These are phyloP conservation scores for Eucalyptus curtisii DNA, from an alignment of 345 rosid genomes.

Conservation along the genomic window DNA sequence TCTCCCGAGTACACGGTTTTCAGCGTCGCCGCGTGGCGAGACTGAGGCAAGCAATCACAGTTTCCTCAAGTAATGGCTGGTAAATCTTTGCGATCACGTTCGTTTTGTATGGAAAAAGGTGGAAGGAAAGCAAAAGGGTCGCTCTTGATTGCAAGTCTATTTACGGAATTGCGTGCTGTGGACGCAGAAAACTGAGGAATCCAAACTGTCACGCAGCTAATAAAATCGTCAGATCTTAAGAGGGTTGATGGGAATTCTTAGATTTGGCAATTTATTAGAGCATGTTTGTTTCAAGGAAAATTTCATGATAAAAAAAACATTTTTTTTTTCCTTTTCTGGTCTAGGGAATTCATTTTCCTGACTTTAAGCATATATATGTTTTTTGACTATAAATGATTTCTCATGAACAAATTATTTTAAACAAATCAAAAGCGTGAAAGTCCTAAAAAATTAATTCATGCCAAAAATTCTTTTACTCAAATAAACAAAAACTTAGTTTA, in stretches of 20 bases:
- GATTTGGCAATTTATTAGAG: background rate
- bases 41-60: background rate
- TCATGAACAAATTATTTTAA: no score
- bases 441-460: background rate
- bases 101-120: background rate
- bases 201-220: background rate
- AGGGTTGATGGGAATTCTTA: background rate
- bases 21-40: background rate
- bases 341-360: fast-evolving
- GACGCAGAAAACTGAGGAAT: background rate
- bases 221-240: background rate
- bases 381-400: no score
- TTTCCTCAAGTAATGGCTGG: background rate
- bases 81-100: background rate
- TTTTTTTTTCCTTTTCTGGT: no score
- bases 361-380: no score
- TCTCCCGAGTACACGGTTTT: background rate
- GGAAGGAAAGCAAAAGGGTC: background rate
- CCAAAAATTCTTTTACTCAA: no score
- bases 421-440: no score
- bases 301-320: no score
- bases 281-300: fast-evolving
- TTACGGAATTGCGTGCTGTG: background rate
- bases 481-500: background rate
- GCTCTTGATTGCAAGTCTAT: background rate